These are phyloP conservation scores for Orbilia blumenaviensis DNA, from an alignment of 2,329 filamentous ascomycete species.

Conservation along the genomic window DNA sequence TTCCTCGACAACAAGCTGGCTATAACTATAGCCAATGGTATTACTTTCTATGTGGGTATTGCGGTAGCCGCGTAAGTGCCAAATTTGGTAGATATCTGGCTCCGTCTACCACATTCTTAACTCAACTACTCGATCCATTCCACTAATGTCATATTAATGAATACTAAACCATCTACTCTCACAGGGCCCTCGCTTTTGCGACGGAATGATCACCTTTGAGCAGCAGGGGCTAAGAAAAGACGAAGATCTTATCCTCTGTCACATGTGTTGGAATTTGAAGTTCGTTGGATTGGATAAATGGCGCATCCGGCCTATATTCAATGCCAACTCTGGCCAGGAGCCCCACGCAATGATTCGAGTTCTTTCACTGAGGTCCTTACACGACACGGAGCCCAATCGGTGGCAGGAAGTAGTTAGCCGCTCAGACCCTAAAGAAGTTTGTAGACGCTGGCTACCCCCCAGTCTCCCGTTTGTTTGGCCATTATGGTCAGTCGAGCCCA, in stretches of 20 bases:
- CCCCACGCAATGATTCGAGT: constrained; percentile 29
- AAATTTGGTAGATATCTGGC: neutral
- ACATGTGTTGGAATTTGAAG: neutral
- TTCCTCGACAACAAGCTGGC: too few species aligned
- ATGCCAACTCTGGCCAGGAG: neutral
- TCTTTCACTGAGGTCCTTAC: constrained; percentile 17
- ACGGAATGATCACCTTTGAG: neutral
- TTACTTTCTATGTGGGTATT: neutral
- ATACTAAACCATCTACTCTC: neutral
- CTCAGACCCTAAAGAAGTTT: neutral
- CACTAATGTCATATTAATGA: neutral
- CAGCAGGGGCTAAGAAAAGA: neutral
- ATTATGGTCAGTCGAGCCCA: neutral
- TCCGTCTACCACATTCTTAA: too few species aligned
- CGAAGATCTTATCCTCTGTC: constrained; percentile 25
- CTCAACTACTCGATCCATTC: too few species aligned
- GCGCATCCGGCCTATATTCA: constrained; percentile 9
- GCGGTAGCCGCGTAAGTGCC: neutral
- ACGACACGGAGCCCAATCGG: neutral
- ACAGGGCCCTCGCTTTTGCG: neutral
- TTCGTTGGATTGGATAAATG: neutral
- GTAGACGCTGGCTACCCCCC: constrained; percentile 18
- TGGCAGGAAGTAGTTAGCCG: constrained; percentile 5
- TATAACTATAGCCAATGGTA: neutral
- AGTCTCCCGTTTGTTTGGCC: constrained; percentile 20